Evolutionary conservation across 2,329 filamentous ascomycete genomes (phyloP), one percentile per base, ranked within the genome.

Genomic region (Aspergillus sp.): DNA sequence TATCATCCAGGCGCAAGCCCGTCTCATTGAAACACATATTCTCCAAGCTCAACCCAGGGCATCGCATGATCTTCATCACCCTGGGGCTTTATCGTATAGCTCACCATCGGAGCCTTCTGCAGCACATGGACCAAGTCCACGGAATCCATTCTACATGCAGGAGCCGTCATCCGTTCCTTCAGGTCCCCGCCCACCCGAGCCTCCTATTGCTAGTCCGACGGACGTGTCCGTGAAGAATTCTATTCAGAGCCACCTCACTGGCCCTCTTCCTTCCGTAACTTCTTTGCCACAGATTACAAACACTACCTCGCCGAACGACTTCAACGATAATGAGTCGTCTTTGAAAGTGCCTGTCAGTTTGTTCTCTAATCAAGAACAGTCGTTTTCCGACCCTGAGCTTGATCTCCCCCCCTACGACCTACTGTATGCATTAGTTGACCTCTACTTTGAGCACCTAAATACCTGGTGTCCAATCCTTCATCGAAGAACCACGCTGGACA

Each of bases 391-490:
- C 57, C 77, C 83, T 3, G 87, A 90, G 64, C 82, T 87, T 51
- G 88, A 90, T 57, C 81, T 92, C 27, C 89, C 89, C 1, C 89
- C 89, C 1, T 90, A 91, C 65, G 88, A 91, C 68, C 76, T 91
- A 6, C 76, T 91, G 0, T 91, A 91, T 66, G 82, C 86, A 2
- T 75, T 92, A 11, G 88, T 89, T 6, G 89, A 91, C 65, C 79
- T 91, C 0, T 92, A 90, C 70, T 92, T 92, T 68, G 90, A 90
- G 61, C 87, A 91, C 67, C 85, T 91, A 70, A 91, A 91, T 67
- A 89, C 88, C 0, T 92, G 89, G 88, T 96, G 91, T 70, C 92
- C 93, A 0, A 95, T 96, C 23, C 79, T 96, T n/a, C 91, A 96
- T 73, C 86, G 91, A 21, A 87, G 90, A 68, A 87, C 89, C 4